Conservation (phyloP, 106 monocot species). For the Alisma plantagoaquatica region DNA sequence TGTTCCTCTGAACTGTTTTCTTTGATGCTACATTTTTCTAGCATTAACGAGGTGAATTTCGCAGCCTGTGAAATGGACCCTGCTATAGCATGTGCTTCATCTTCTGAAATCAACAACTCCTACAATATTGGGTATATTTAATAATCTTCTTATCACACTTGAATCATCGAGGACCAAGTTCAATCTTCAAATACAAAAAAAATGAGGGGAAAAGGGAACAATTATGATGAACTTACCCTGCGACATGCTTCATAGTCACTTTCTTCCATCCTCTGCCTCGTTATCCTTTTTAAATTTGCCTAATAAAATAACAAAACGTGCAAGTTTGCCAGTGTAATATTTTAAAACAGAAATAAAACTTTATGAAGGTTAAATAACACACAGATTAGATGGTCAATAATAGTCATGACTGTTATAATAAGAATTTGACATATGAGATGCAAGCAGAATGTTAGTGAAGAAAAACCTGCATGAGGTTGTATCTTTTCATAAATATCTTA, state of each 20-base stretch:
- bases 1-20: background rate
- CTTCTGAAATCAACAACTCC: too few species aligned
- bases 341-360: background rate
- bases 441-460: background rate
- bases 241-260: too few species aligned
- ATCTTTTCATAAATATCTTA: slow-evolving; percentile 32
- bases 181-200: background rate
- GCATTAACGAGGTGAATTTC: too few species aligned
- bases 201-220: background rate
- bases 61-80: too few species aligned
- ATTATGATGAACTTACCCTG: background rate
- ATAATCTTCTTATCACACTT: too few species aligned
- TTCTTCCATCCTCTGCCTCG: too few species aligned
- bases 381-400: background rate
- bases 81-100: too few species aligned
- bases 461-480: too few species aligned
- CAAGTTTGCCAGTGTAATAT: too few species aligned
- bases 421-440: background rate
- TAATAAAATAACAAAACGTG: background rate
- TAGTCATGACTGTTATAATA: background rate
- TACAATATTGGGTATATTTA: too few species aligned
- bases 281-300: background rate
- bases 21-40: background rate
- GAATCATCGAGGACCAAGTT: too few species aligned
- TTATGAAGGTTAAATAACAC: background rate